Percentiles rank a stretch among this genome's conserved stretches.
These are phyloP conservation scores for Oxyria digyna DNA, from an alignment of 148 eudicot genomes.

Conservation along the genomic window DNA sequence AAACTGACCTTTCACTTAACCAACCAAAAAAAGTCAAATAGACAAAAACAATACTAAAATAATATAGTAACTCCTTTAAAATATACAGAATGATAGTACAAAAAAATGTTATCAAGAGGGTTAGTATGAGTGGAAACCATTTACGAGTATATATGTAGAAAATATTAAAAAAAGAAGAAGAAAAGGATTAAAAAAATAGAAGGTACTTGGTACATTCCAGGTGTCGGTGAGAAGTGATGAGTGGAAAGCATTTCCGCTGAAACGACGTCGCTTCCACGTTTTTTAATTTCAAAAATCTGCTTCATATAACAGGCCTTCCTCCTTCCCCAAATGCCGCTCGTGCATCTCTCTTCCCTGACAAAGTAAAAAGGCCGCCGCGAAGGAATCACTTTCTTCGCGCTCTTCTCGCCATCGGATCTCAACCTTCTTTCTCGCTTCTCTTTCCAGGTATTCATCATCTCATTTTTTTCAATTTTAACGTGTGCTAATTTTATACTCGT, in stretches of 20 bases:
- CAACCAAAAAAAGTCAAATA: no score
- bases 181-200: neutral
- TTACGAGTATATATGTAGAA: neutral
- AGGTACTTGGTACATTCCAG: constrained; percentile 3
- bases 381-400: constrained; percentile 5
- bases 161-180: no score
- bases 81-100: neutral
- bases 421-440: neutral
- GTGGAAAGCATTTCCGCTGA: neutral
- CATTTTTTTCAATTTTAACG: neutral
- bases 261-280: constrained; percentile 6
- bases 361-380: neutral
- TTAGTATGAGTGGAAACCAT: neutral
- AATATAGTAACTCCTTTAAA: no score
- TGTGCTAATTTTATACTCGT: neutral
- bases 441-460: neutral
- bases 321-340: constrained; percentile 2
- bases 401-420: no score
- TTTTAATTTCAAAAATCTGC: neutral
- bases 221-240: neutral
- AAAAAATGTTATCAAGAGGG: neutral
- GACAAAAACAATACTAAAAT: no score
- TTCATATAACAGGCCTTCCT: neutral
- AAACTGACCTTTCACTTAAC: no score
- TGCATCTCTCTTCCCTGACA: constrained; percentile 3